Conservation (phyloP, 73 alveolate species). For the Uronychia setigera region DNA sequence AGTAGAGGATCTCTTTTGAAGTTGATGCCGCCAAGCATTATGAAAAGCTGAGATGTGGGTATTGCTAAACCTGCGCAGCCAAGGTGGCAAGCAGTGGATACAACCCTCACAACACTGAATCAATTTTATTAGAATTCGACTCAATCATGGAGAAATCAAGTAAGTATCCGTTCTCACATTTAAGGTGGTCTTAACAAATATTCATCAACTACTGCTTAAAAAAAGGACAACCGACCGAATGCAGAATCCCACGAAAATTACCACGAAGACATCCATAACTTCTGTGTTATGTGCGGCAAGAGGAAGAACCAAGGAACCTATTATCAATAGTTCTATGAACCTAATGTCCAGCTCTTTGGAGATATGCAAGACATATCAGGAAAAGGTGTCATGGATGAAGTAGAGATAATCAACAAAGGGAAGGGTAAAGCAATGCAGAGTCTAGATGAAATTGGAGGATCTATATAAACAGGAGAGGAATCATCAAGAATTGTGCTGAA, state of each 20-base stretch:
- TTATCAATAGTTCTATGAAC: no score
- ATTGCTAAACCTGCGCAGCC: neutral
- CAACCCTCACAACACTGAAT: neutral
- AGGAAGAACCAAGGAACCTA: neutral
- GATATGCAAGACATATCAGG: no score
- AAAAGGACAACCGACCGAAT: no score
- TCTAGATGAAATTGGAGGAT: no score
- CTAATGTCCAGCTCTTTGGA: no score
- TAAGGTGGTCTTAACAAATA: no score
- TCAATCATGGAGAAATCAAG: neutral
- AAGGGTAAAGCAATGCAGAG: constrained; percentile 1
- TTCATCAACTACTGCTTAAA: no score
- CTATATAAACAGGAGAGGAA: no score
- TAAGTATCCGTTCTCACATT: neutral
- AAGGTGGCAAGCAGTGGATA: neutral
- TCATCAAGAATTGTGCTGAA: no score
- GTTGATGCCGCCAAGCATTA: neutral
- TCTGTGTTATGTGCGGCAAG: neutral
- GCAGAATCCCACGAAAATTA: no score
- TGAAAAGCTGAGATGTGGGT: neutral
- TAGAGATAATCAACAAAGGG: no score
- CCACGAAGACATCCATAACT: neutral
- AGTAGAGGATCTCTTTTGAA: neutral
- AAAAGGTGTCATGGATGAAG: no score
- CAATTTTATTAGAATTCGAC: neutral